Conservation (phyloP, 2,329 filamentous ascomycete species). For the Trichoderma breve region DNA sequence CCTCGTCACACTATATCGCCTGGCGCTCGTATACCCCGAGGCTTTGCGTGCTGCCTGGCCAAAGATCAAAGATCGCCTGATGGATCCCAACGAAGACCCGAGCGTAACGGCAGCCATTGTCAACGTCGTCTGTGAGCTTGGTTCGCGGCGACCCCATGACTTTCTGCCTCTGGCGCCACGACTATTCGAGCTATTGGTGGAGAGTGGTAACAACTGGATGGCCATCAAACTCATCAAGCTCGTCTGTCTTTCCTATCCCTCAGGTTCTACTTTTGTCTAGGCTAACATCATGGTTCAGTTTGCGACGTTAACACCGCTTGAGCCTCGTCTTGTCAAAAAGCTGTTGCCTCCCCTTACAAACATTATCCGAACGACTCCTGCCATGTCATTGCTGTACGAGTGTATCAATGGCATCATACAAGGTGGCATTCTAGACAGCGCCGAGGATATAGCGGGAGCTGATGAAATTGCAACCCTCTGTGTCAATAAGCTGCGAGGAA, state of each 20-base stretch:
- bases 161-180: conserved; percentile 89
- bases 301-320: conserved; percentile 87
- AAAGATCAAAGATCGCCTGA: conserved; percentile 90
- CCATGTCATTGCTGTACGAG: conserved; percentile 97
- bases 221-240: conserved; percentile 98
- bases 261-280: conserved; percentile 64
- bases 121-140: conserved; percentile 94
- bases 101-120: conserved; percentile 95
- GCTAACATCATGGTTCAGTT: conserved; percentile 58
- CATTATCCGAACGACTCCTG: conserved; percentile 89
- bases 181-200: conserved; percentile 87
- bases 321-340: conserved; percentile 88
- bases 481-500: conserved; percentile 87
- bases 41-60: conserved; percentile 91
- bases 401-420: conserved; percentile 99
- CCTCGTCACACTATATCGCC: conserved; percentile 86
- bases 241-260: conserved; percentile 43
- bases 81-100: conserved; percentile 85
- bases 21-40: conserved; percentile 95
- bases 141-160: conserved; percentile 89
- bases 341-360: conserved; percentile 85
- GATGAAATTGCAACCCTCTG: conserved; percentile 92
- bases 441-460: conserved; percentile 74
- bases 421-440: conserved; percentile 84
- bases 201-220: conserved; percentile 98